Percentiles rank a stretch among this genome's conserved stretches.
phyloP scores from a whole-genome alignment of 2,329 filamentous ascomycete genomes.

The Colletotrichum incanum region DNA sequence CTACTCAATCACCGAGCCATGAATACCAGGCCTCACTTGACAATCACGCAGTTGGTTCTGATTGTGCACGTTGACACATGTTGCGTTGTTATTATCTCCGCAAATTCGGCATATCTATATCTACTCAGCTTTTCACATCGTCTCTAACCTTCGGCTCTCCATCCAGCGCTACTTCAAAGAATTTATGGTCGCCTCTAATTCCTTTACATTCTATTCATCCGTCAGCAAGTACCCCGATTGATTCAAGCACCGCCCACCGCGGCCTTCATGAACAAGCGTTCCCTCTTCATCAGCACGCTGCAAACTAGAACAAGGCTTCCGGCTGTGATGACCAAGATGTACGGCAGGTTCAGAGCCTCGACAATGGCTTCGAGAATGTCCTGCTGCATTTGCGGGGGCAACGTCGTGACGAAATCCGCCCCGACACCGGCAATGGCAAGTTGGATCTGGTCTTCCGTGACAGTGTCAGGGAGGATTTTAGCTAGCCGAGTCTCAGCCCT shows the following conservation, averaged over 20 bases:
- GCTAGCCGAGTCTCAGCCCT: constrained; percentile 48
- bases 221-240: not conserved
- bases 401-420: constrained; percentile 27
- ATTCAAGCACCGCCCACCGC: constrained; percentile 20
- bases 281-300: constrained; percentile 37
- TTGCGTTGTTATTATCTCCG: no score
- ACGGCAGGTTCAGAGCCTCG: constrained; percentile 41
- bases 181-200: no score
- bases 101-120: no score
- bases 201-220: no score
- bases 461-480: constrained; percentile 45
- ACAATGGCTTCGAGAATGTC: constrained; percentile 48
- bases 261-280: constrained; percentile 35
- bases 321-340: constrained; percentile 53
- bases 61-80: no score
- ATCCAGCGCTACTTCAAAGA: no score
- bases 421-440: constrained; percentile 46
- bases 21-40: no score
- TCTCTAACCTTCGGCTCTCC: not conserved
- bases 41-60: no score
- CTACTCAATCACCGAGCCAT: no score
- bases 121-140: not conserved
- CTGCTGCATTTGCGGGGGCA: constrained; percentile 42
- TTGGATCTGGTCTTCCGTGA: constrained; percentile 45
- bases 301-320: constrained; percentile 53